A percentile compares a stretch with the other conserved stretches of the same genome.
Evolutionary conservation across 352 stramenopile species (phyloP).

Genomic region (Globisporangium echinulatum): DNA sequence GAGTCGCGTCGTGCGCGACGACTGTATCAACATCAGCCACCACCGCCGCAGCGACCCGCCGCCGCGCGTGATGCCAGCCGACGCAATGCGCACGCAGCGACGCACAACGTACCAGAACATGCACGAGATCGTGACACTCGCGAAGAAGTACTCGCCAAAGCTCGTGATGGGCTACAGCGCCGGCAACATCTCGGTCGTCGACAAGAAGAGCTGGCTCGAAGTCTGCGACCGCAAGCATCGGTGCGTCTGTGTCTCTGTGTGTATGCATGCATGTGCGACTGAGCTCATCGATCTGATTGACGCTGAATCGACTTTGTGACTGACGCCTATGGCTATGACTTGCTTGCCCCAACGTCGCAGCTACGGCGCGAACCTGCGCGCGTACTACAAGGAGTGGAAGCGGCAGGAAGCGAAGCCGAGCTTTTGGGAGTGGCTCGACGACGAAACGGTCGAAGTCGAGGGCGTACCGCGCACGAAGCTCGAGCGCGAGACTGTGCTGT

Average conservation of each 20-base stretch:
- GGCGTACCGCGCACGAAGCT: conserved; percentile 89
- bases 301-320: no score
- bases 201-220: conserved; percentile 89
- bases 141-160: conserved; percentile 86
- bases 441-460: conserved; percentile 81
- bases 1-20: conserved; percentile 2
- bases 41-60: not conserved
- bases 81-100: conserved; percentile 71
- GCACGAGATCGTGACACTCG: conserved; percentile 86
- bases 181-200: conserved; percentile 87
- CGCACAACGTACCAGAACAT: conserved; percentile 80
- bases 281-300: no score
- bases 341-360: conserved; percentile 23
- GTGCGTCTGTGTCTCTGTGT: conserved; percentile 22
- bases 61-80: conserved; percentile 43
- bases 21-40: not conserved
- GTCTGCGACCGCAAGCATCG: conserved; percentile 84
- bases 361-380: conserved; percentile 95
- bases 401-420: conserved; percentile 65
- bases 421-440: conserved; percentile 88
- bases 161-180: conserved; percentile 85
- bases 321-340: no score
- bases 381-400: conserved; percentile 98
- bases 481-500: conserved; percentile 93
- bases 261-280: conserved; percentile 1